Evolutionary conservation across 1,139 yeast genomes (phyloP), one percentile per base, ranked within the genome.

Genomic region (Candida pseudoviswanathii): DNA sequence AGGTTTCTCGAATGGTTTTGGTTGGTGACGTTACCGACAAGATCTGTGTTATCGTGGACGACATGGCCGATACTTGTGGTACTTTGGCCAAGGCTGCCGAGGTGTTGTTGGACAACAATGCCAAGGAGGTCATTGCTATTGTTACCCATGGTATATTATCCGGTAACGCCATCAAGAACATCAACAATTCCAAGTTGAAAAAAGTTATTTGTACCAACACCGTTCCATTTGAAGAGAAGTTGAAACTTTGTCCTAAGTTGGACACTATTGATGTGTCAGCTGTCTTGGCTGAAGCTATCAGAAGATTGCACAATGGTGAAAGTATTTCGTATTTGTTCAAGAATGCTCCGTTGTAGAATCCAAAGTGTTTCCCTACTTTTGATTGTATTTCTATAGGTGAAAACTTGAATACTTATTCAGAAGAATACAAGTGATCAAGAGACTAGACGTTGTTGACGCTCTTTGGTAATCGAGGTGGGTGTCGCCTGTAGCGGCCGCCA

Each of bases 31-130:
- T 87, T 31, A 69, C 79, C 2, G 80, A 82, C 47, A 86, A 86
- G 60, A 78, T 84, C 2, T 86, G 94, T 70, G 73, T 87, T 29
- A 71, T 87, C 56, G 82, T 87, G 38, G 95, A 87, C 63, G 95
- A 87, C 63, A 86, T 87, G 89, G 92, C 92, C 25, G 94, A 87
- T 62, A 87, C 94, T 3, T 86, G 94, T 68, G 94, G 94, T 43
- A 86, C 94, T 2, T 70, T 86, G 54, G 86, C 86, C 55, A 86
- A 86, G 61, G 94, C 94, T 1, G 86, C 90, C 6, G 89, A 85
- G 51, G 80, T 86, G 39, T 70, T 82, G 50, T 66, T 78, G 51
- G 77, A 71, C 5, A 78, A 80, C 49, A 85, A 87, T 37, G 94
- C 94, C n/a, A 77, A 81, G 53, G 81, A 83, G 58, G 94, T 86